Base-by-base conservation (phyloP, 1,139 yeast species). In the Eremothecium gossypii region DNA sequence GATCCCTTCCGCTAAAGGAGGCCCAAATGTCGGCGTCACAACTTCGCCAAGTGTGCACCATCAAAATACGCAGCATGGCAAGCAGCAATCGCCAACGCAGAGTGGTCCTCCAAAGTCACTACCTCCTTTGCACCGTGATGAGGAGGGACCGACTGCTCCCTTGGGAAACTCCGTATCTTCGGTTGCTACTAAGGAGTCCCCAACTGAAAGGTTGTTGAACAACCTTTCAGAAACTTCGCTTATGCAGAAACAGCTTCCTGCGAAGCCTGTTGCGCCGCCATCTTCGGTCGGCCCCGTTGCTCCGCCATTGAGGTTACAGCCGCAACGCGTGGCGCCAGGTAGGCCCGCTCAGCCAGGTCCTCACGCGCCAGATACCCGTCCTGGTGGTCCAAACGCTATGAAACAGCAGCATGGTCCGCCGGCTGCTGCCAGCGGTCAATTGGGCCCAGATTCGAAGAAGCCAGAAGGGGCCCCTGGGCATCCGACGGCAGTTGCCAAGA, bases 401-500 rank as follows among this genome's bases (percentile, higher is more conserved):
- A 53, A 40, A 43, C 53, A 36, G 45, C 49, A 45, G 23, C 23
- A 17, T 6, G 23, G 5, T 6, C 5, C 23, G 23, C 23, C 23
- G 6, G 23, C 23, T 6, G 23, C 23, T 6, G 9, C 27, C 49
- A 14, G 36, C 49, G 17, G 13, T 33, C 49, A 17, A 6, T 3
- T 17, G 5, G 23, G 23, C 6, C 23, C 23, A 17, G 23, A 17
- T 17, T 65, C 67, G 39, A 52, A 50, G 47, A 53, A 55, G 41
- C 60, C 65, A 27, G 58, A 61, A 3, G 52, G 56, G n/a, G 49
- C 52, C 35, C 47, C 65, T 0, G 52, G 59, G 1, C 56, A 56
- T 7, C 50, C 63, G 12, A 58, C 63, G 1, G 55, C 52, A 35
- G 53, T 55, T 34, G 63, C 71, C 40, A 58, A 58, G 67, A 70